Evolutionary conservation across 2,329 filamentous ascomycete species (phyloP), one percentile per base, ranked within the genome.

Genomic region (Cryphonectria parasitica): DNA sequence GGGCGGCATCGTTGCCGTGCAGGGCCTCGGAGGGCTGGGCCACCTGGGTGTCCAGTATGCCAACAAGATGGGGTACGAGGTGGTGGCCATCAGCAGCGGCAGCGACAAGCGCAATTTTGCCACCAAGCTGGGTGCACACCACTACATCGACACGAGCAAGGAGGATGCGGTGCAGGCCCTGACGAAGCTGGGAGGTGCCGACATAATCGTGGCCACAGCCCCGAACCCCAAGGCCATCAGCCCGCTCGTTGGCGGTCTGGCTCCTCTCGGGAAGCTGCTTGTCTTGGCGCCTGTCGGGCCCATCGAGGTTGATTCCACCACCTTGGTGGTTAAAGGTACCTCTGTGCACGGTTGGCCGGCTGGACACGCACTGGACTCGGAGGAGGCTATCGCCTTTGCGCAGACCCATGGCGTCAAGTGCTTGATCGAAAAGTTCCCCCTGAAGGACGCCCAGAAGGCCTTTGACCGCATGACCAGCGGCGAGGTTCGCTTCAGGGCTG

Each of bases 21-120:
- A 95, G 73, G 93, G 92, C 19, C 83, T 95, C 3, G 90, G 94
- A 66, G 93, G 92, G 1, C 84, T 95, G 0, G 92, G 92, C 2
- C 92, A 95, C 79, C 79, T 95, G 41, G 92, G 91, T 0, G 89
- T 95, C 41, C 92, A 94, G 78, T 95, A 91, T 77, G 91, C 91
- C 5, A 83, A 83, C 65, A 89, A 90, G 80, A 93, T 94, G 91
- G 92, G 92, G 5, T 94, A 91, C 79, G 86, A 88, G 70, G 88
- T 92, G 6, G 88, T 89, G 1, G 92, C 91, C 0, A 84, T 95
- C 66, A 75, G 73, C 34, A 91, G 88, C 0, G 88, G 89, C 11
- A 86, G 88, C 71, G 84, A 83, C 74, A 95, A 95, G 84, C 86
- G 86, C 72, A 86, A 89, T 0, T 92, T 94, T 76, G 91, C 92